These are phyloP conservation scores for Ogataea polymorpha DNA, from an alignment of 805 yeast genomes.

Conservation along the genomic window DNA sequence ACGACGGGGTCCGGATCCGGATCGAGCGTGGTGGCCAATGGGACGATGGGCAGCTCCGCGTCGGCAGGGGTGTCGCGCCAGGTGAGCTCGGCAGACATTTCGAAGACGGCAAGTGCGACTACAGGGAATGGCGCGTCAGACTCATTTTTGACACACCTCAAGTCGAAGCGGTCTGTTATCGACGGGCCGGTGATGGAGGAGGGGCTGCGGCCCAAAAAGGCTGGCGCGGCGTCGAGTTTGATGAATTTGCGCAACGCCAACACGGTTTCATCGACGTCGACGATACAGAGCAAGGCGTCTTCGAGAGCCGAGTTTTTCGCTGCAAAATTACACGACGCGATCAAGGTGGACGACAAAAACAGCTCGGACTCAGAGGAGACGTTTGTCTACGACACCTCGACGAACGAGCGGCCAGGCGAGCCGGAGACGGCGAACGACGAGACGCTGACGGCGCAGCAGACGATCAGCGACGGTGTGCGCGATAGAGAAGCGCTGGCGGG, in stretches of 20 bases:
- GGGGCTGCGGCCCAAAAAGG: slow-evolving; percentile 14
- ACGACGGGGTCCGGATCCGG: background rate
- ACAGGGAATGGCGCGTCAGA: slow-evolving; percentile 10
- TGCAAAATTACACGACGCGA: slow-evolving; percentile 91
- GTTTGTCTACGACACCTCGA: slow-evolving; percentile 78
- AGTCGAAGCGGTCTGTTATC: slow-evolving; percentile 21
- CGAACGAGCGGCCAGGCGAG: slow-evolving; percentile 14
- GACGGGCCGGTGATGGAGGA: slow-evolving; percentile 12
- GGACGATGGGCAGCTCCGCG: background rate
- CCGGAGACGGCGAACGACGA: slow-evolving; percentile 26
- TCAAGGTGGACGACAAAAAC: slow-evolving; percentile 74
- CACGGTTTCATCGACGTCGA: slow-evolving; percentile 27
- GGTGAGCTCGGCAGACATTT: slow-evolving; percentile 6
- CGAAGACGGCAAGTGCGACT: slow-evolving; percentile 1
- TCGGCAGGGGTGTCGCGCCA: slow-evolving; percentile 6
- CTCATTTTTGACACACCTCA: slow-evolving; percentile 21
- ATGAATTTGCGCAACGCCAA: slow-evolving; percentile 26
- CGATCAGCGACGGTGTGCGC: background rate
- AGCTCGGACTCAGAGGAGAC: slow-evolving; percentile 86
- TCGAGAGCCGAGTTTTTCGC: slow-evolving; percentile 92
- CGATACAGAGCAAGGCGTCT: slow-evolving; percentile 45
- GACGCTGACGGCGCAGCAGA: slow-evolving; percentile 11
- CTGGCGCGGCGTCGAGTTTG: slow-evolving; percentile 23
- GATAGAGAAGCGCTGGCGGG: background rate
- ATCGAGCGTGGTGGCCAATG: background rate